Conservation (phyloP, 108 stramenopile species). For the Ochromonas danica region DNA sequence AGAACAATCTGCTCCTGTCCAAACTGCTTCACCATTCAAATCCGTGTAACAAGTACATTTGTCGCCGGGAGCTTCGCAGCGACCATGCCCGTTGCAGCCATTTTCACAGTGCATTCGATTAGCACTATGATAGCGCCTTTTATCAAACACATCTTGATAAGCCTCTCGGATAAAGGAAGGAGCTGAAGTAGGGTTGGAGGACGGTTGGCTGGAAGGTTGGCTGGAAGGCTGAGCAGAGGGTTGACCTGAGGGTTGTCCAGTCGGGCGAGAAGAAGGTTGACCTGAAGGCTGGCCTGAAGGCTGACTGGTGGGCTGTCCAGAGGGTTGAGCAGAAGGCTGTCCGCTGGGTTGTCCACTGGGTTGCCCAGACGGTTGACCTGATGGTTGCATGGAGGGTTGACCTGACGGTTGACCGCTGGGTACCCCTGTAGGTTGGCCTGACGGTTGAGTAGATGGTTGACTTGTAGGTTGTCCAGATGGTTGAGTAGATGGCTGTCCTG, state of each 20-base stretch:
- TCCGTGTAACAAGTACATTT: constrained; percentile 70
- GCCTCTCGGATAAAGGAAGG: constrained; percentile 11
- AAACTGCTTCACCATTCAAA: constrained; percentile 52
- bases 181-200: constrained; percentile 9
- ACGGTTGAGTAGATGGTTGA: constrained; percentile 2
- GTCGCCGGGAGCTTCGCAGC: constrained; percentile 59
- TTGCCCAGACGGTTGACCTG: not conserved
- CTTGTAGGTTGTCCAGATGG: constrained; percentile 18
- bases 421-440: not conserved
- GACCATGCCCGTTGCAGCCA: constrained; percentile 61
- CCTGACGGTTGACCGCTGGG: not conserved
- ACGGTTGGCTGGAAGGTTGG: constrained; percentile 25
- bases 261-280: not conserved
- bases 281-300: not conserved
- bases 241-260: constrained; percentile 27
- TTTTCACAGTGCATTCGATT: constrained; percentile 40
- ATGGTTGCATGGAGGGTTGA: not conserved
- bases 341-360: not conserved
- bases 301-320: not conserved
- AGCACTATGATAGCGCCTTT: not conserved
- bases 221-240: constrained; percentile 6
- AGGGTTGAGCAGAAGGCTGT: not conserved
- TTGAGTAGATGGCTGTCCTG: constrained; percentile 5
- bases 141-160: constrained; percentile 25
- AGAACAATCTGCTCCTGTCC: constrained; percentile 78